These are phyloP conservation scores for Apiospora kogelbergensis DNA, from an alignment of 2,329 filamentous ascomycete genomes.

Conservation along the genomic window DNA sequence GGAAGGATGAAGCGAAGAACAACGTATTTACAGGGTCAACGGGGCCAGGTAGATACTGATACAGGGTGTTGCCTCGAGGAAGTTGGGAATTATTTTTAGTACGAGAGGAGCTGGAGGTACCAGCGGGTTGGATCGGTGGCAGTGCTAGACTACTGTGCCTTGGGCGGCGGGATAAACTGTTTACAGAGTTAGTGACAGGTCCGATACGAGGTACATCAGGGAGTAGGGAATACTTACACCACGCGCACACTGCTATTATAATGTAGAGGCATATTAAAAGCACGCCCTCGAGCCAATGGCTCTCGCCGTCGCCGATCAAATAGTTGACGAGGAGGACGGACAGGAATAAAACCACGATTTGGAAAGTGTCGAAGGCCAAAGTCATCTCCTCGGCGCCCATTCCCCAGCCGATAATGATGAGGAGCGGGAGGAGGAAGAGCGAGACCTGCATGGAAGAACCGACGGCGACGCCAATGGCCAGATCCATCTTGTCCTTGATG, in stretches of 20 bases:
- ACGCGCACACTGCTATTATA: constrained; percentile 72
- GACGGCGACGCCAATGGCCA: constrained; percentile 78
- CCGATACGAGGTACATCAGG: too few relatives aligned
- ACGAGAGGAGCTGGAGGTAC: not conserved
- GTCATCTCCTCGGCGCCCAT: constrained; percentile 73
- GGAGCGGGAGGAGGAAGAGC: constrained; percentile 73
- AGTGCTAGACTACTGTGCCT: not conserved
- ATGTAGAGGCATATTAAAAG: constrained; percentile 75
- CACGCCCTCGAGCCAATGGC: constrained; percentile 78
- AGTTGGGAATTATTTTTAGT: not conserved
- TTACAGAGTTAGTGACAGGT: not conserved
- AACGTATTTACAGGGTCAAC: not conserved
- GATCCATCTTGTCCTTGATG: constrained; percentile 82
- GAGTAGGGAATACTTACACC: constrained; percentile 49
- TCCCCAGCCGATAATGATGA: constrained; percentile 78
- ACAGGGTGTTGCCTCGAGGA: not conserved
- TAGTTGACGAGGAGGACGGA: constrained; percentile 85
- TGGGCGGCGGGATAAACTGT: not conserved
- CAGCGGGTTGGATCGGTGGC: not conserved
- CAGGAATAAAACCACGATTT: constrained; percentile 82
- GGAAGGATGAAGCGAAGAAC: not conserved
- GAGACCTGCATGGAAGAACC: constrained; percentile 81
- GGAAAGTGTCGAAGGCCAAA: constrained; percentile 84
- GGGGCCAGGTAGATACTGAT: not conserved
- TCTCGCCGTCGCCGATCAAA: constrained; percentile 78